phyloP scores from a whole-genome alignment of 2,329 filamentous ascomycete genomes.

The Hymenoscyphus salicellus region DNA sequence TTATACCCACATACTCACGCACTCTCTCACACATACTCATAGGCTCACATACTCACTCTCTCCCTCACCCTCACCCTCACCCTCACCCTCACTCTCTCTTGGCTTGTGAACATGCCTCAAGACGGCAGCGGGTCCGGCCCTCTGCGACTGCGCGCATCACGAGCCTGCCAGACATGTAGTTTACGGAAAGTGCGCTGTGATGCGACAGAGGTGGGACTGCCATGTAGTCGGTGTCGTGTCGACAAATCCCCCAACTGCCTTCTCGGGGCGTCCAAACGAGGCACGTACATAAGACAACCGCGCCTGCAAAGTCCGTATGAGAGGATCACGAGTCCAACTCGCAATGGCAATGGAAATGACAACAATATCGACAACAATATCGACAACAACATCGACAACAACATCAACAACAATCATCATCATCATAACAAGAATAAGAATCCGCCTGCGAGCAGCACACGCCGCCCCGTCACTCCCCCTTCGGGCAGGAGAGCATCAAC shows the following conservation, averaged over 20 bases:
- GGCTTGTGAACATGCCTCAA: no score
- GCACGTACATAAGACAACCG: conserved; percentile 11
- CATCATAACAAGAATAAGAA: no score
- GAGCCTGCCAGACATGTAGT: conserved; percentile 13
- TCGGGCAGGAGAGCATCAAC: background rate
- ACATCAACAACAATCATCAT: no score
- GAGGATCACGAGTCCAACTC: background rate
- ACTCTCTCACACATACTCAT: no score
- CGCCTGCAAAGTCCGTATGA: conserved; percentile 7
- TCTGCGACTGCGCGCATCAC: conserved; percentile 13
- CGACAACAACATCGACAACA: no score
- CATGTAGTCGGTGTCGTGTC: conserved; percentile 13
- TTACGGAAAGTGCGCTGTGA: conserved; percentile 15
- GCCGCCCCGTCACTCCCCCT: background rate
- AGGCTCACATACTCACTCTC: no score
- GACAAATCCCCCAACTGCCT: conserved; percentile 9
- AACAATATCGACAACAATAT: no score
- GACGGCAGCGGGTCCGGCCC: background rate
- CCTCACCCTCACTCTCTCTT: no score
- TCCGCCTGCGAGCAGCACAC: background rate
- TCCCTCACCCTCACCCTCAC: no score
- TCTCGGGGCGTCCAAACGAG: conserved; percentile 9
- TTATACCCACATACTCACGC: no score
- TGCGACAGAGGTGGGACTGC: conserved; percentile 12
- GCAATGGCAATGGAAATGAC: background rate